These are phyloP conservation scores for Sicyos baderoa DNA, from an alignment of 306 rosid species.

Conservation along the genomic window DNA sequence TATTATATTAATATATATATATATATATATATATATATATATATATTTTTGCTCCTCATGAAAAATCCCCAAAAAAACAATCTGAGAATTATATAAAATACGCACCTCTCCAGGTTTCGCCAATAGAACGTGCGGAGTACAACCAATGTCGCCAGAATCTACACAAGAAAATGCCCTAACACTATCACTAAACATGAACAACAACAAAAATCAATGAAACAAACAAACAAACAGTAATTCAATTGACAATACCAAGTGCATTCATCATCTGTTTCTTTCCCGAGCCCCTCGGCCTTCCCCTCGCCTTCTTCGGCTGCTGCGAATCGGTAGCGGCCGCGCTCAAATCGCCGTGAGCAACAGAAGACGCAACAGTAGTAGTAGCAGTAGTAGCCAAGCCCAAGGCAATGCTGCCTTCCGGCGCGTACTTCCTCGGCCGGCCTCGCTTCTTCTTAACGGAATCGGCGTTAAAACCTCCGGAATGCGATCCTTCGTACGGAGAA, in stretches of 20 bases:
- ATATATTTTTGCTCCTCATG: too few species aligned
- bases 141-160: conserved; percentile 50
- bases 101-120: conserved; percentile 72
- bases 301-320: conserved; percentile 51
- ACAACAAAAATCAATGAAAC: neutral
- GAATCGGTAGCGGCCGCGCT: conserved; percentile 38
- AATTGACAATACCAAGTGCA: conserved; percentile 38
- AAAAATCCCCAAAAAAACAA: neutral
- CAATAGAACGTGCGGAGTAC: conserved; percentile 58
- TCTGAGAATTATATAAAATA: neutral
- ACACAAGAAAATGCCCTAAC: conserved; percentile 12
- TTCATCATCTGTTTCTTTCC: conserved; percentile 57
- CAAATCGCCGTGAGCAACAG: conserved; percentile 28
- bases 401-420: conserved; percentile 71
- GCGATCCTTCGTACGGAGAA: conserved; percentile 51
- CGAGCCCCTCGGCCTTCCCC: conserved; percentile 82
- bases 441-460: conserved; percentile 65
- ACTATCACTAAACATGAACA: neutral
- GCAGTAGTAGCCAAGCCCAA: conserved; percentile 46
- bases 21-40: too few species aligned
- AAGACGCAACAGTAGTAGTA: neutral
- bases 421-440: conserved; percentile 79
- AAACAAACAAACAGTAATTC: neutral
- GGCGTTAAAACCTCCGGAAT: conserved; percentile 36
- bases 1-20: too few species aligned